A percentile compares a stretch with the other conserved stretches of the same genome.
Conservation (phyloP, 352 stramenopile genomes). For the Elongisporangium prolatum region DNA sequence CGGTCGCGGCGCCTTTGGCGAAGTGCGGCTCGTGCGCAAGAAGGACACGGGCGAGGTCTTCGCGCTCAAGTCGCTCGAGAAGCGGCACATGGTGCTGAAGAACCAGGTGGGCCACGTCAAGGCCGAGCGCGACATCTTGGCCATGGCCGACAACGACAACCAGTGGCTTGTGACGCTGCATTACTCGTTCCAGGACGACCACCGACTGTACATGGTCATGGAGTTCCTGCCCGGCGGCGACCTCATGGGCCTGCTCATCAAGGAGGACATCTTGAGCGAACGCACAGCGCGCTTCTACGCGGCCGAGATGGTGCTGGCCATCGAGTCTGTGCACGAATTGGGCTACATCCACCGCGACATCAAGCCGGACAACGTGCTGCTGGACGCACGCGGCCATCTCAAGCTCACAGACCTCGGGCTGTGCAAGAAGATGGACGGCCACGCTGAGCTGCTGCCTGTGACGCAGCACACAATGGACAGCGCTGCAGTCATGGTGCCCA, state of each 20-base stretch:
- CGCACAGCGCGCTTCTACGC: slow-evolving; percentile 94
- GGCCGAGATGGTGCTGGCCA: slow-evolving; percentile 97
- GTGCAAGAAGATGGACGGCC: slow-evolving; percentile 96
- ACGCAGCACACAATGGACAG: slow-evolving; percentile 63
- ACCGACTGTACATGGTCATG: slow-evolving; percentile 94
- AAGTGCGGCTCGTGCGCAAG: slow-evolving; percentile 91
- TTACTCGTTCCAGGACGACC: slow-evolving; percentile 96
- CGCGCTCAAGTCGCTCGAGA: slow-evolving; percentile 91
- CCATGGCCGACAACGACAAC: slow-evolving; percentile 93
- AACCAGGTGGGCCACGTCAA: slow-evolving; percentile 96
- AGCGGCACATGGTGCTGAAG: slow-evolving; percentile 89
- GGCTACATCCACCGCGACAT: slow-evolving; percentile 99
- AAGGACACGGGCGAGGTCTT: slow-evolving; percentile 84
- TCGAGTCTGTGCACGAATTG: slow-evolving; percentile 97
- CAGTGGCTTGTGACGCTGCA: slow-evolving; percentile 96
- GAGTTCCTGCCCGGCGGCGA: slow-evolving; percentile 99
- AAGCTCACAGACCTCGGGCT: slow-evolving; percentile 99
- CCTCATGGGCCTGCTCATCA: slow-evolving; percentile 99
- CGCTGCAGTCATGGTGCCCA: slow-evolving; percentile 12
- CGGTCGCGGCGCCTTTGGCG: slow-evolving; percentile 97
- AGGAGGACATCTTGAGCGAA: slow-evolving; percentile 94
- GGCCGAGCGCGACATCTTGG: slow-evolving; percentile 96
- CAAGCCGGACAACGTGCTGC: slow-evolving; percentile 96
- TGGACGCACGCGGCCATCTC: slow-evolving; percentile 97
- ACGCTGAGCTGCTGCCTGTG: slow-evolving; percentile 67